Evolutionary conservation across 2,329 filamentous ascomycete genomes (phyloP).

Genomic region (Escovopsis sp.): DNA sequence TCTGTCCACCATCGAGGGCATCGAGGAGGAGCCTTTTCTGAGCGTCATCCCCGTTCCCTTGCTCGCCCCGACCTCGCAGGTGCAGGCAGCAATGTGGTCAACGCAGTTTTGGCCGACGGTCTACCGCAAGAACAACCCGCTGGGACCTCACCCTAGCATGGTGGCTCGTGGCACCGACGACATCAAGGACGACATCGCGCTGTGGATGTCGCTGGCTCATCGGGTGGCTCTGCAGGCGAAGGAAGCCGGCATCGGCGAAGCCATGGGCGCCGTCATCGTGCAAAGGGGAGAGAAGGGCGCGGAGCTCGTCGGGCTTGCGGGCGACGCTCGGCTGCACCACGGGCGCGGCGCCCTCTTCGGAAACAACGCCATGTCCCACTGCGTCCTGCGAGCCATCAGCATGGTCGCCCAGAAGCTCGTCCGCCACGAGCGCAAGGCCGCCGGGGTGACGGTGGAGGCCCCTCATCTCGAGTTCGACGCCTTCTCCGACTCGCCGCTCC

Average conservation of each 20-base stretch:
- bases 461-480: slow-evolving; percentile 40
- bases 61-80: slow-evolving; percentile 57
- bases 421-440: slow-evolving; percentile 32
- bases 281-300: slow-evolving; percentile 39
- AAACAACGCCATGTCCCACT: slow-evolving; percentile 65
- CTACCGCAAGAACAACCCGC: slow-evolving; percentile 76
- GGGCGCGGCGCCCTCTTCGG: slow-evolving; percentile 30
- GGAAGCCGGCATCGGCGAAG: slow-evolving; percentile 44
- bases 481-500: slow-evolving; percentile 53
- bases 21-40: slow-evolving; percentile 40
- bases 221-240: slow-evolving; percentile 45
- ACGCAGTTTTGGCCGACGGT: slow-evolving; percentile 69
- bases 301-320: slow-evolving; percentile 55
- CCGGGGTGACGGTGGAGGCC: slow-evolving; percentile 17
- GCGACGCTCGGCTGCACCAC: slow-evolving; percentile 56
- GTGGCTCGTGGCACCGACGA: slow-evolving; percentile 55
- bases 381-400: slow-evolving; percentile 63
- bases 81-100: slow-evolving; percentile 62
- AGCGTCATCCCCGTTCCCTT: slow-evolving; percentile 53
- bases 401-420: slow-evolving; percentile 61
- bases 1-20: slow-evolving; percentile 32
- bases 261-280: slow-evolving; percentile 61
- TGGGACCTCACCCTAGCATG: slow-evolving; percentile 66
- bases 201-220: slow-evolving; percentile 54
- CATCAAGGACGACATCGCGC: slow-evolving; percentile 44